Evolutionary conservation across 352 stramenopile genomes (phyloP).

Genomic region (Phytophthora pseudosyringae): DNA sequence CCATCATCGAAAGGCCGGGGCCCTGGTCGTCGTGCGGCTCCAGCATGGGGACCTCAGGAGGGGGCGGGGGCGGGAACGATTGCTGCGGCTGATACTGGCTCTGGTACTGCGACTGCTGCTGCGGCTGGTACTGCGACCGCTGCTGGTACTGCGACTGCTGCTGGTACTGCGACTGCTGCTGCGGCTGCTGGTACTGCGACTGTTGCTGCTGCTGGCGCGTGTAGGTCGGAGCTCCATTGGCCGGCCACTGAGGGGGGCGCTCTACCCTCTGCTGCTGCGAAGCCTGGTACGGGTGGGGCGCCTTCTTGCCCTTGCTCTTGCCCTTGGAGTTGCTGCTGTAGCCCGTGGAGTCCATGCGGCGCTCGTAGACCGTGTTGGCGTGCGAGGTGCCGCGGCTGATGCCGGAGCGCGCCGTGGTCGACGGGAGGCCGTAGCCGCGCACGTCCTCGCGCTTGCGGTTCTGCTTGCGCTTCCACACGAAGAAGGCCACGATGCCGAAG

Average conservation of each 20-base stretch:
- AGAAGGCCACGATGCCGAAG: slow-evolving; percentile 52
- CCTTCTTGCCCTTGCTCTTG: slow-evolving; percentile 29
- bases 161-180: slow-evolving; percentile 22
- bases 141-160: slow-evolving; percentile 21
- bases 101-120: slow-evolving; percentile 27
- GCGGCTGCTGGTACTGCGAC: slow-evolving; percentile 30
- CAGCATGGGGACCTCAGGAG: slow-evolving; percentile 35
- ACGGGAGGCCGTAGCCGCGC: slow-evolving; percentile 21
- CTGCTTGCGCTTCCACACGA: slow-evolving; percentile 59
- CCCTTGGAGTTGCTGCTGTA: slow-evolving; percentile 24
- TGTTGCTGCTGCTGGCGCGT: slow-evolving; percentile 36
- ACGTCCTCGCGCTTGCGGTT: slow-evolving; percentile 29
- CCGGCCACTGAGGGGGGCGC: slow-evolving; percentile 33
- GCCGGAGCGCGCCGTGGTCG: slow-evolving; percentile 19
- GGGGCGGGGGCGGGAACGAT: slow-evolving; percentile 32
- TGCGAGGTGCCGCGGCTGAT: slow-evolving; percentile 22
- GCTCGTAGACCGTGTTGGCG: slow-evolving; percentile 26
- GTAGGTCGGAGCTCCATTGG: slow-evolving; percentile 36
- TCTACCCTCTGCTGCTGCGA: slow-evolving; percentile 23
- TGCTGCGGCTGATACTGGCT: slow-evolving; percentile 23
- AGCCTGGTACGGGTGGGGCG: not conserved
- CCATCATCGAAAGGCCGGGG: slow-evolving; percentile 37
- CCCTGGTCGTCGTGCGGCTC: slow-evolving; percentile 32
- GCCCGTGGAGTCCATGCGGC: slow-evolving; percentile 29
- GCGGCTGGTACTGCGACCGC: slow-evolving; percentile 6